Evolutionary conservation across 1,284 basidiomycete genomes (phyloP), one percentile per base, ranked within the genome.

Genomic region (Ustilago crameri): DNA sequence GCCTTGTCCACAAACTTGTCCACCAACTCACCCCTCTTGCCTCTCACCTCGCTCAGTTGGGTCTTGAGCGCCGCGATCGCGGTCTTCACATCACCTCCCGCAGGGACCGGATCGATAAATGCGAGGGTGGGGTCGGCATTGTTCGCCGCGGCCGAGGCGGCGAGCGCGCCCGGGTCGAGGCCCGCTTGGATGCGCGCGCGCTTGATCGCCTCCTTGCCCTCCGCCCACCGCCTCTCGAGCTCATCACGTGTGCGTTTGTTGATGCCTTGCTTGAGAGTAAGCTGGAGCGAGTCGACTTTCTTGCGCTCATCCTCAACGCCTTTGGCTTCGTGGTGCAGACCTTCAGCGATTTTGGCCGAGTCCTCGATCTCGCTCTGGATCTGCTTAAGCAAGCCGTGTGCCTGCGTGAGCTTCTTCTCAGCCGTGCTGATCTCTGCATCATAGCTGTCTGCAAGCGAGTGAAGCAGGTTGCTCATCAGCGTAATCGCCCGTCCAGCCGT

Each of bases 301-400:
- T 87, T 85, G 68, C 89, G 88, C 35, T 89, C 87, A 23, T 88
- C 87, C n/a, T 89, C 88, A 38, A 90, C 89, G 7, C 90, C 88
- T 72, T 91, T 89, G 5, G 86, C 83, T 79, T 88, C 89, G 41
- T 70, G 65, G 42, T 73, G 52, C 18, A 98, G 87, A 41, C 90
- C 88, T 22, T 87, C 86, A 35, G 93, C 90, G 0, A 89, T 86
- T 51, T 91, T 88, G 71, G 91, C 90, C 73, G 92, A 91, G 78
- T 98, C 95, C 35, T 91, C 87, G 63, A 98, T 93, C 84, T 98
- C 95, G 43, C 90, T 87, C 81, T 97, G 92, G 61, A 98, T 95
- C 79, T 91, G 93, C 48, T 87, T 87, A 26, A 97, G 87, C 54
- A 97, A 86, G 2, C 91, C 91, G 74, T 93, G 91, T 1, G 95